Percentiles rank a stretch among this genome's conserved stretches.
These are phyloP conservation scores for Dipteronia dyeriana DNA, from an alignment of 345 rosid species.

Conservation along the genomic window DNA sequence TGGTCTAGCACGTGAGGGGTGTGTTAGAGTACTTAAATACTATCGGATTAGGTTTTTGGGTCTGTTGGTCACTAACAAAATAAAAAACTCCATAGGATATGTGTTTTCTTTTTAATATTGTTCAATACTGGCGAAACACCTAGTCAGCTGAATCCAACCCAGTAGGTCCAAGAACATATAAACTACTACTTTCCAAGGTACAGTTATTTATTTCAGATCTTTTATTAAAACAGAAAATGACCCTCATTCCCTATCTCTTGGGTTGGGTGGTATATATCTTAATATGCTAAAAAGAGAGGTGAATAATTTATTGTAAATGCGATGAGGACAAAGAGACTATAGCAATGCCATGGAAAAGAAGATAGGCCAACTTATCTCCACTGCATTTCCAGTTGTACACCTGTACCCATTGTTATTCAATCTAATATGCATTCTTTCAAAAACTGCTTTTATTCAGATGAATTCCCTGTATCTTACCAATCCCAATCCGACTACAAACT, in stretches of 20 bases:
- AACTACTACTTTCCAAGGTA: not conserved
- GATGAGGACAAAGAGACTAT: not conserved
- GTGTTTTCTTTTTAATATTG: not conserved
- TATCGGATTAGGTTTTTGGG: no score
- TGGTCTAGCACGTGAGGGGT: no score
- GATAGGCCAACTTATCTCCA: not conserved
- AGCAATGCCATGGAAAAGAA: not conserved
- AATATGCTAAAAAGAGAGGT: not conserved
- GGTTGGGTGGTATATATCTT: not conserved
- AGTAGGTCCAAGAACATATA: not conserved
- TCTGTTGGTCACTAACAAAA: not conserved
- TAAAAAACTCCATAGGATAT: not conserved
- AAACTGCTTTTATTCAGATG: conserved; percentile 46
- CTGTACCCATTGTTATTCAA: not conserved
- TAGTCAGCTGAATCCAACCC: not conserved
- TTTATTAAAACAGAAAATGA: not conserved
- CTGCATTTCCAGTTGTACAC: not conserved
- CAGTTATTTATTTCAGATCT: not conserved
- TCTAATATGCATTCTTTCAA: conserved; percentile 15
- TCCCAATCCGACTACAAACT: conserved; percentile 39
- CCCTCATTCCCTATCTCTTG: not conserved
- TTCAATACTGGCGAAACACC: not conserved
- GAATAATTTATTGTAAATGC: not conserved
- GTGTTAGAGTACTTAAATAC: no score
- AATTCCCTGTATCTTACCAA: conserved; percentile 37